Evolutionary conservation across 805 yeast species (phyloP), one percentile per base, ranked within the genome.

Genomic region (Lachancea kluyveri): DNA sequence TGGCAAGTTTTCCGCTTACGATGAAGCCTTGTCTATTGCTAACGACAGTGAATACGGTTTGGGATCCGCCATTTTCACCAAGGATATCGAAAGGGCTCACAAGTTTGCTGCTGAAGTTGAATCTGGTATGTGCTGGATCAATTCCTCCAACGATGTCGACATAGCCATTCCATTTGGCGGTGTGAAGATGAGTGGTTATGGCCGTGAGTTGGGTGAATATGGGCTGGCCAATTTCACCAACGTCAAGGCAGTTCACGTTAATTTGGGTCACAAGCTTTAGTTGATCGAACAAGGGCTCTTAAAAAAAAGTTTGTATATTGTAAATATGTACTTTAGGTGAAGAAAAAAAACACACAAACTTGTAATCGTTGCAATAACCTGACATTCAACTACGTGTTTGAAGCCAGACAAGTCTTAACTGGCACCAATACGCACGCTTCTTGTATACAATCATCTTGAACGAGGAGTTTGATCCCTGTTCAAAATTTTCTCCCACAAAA

Each of bases 241-340:
- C 45, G 77, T 76, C 35, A 78, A 77, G 55, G 77, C 83, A 19
- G 68, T 77, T 36, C 84, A 81, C 46, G 78, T 87, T 40, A 84
- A 82, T 62, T 54, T 80, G 44, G 70, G 67, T 4, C 54, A 52
- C 40, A 41, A 22, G 17, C 35, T 39, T 16, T 46, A 38, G 17
- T 35, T 6, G n/a, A n/a, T n/a, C n/a, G n/a, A n/a, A n/a, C n/a
- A n/a, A n/a, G n/a, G n/a, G n/a, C n/a, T n/a, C n/a, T n/a, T n/a
- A n/a, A n/a, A n/a, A n/a, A n/a, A n/a, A n/a, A n/a, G n/a, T n/a
- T n/a, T n/a, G n/a, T n/a, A n/a, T n/a, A n/a, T n/a, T n/a, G n/a
- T n/a, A n/a, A n/a, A n/a, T n/a, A n/a, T n/a, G n/a, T n/a, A n/a
- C n/a, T n/a, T n/a, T n/a, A n/a, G n/a, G n/a, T n/a, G n/a, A n/a